A percentile compares a stretch with the other conserved stretches of the same genome.
phyloP scores from a whole-genome alignment of 768 basidiomycete genomes.

The Boletus vinaceobasis region DNA sequence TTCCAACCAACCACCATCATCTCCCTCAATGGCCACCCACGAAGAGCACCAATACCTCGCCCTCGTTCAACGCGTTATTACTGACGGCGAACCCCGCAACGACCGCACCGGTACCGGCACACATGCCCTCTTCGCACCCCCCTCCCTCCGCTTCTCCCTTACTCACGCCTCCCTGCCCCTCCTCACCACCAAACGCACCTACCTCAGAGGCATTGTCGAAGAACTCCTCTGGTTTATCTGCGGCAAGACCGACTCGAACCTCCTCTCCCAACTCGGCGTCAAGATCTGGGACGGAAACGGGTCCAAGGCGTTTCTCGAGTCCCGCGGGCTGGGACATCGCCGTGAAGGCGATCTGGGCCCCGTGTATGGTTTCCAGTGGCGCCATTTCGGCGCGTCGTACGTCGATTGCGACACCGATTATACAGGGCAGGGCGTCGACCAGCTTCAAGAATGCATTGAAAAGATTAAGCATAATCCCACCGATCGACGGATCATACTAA shows the following conservation, averaged over 20 bases:
- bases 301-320: constrained; percentile 80
- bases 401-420: constrained; percentile 73
- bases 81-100: constrained; percentile 70
- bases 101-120: constrained; percentile 97
- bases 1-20: constrained; percentile 6
- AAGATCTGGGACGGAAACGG: constrained; percentile 99
- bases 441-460: constrained; percentile 80
- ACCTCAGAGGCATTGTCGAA: constrained; percentile 85
- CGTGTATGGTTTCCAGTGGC: constrained; percentile 97
- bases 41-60: constrained; percentile 90
- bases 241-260: constrained; percentile 77
- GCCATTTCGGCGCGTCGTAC: constrained; percentile 89
- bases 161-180: constrained; percentile 73
- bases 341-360: constrained; percentile 93
- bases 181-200: constrained; percentile 93
- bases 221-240: constrained; percentile 94
- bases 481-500: constrained; percentile 89
- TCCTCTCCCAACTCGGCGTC: constrained; percentile 77
- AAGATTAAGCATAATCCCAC: constrained; percentile 94
- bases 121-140: constrained; percentile 87
- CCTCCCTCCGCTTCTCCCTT: constrained; percentile 85
- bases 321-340: constrained; percentile 77
- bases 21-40: constrained; percentile 35
- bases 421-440: constrained; percentile 84
- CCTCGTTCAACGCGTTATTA: constrained; percentile 74